These are phyloP conservation scores for Thielaviopsis euricoi DNA, from an alignment of 2,329 filamentous ascomycete genomes.

Conservation along the genomic window DNA sequence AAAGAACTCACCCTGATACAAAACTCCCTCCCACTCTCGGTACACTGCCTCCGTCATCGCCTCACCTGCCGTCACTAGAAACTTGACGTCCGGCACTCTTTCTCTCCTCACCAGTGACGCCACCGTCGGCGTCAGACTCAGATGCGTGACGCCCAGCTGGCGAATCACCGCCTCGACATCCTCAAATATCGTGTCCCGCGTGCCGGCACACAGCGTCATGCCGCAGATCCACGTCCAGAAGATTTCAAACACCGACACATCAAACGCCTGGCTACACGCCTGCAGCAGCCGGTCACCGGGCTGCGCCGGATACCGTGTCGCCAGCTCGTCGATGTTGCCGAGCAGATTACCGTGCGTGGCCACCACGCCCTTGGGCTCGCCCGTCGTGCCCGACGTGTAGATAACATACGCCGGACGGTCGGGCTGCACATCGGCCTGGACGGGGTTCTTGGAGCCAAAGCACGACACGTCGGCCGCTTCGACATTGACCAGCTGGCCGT, in stretches of 20 bases:
- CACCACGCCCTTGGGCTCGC: conserved; percentile 62
- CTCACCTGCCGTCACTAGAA: conserved; percentile 71
- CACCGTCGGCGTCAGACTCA: conserved; percentile 75
- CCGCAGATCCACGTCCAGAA: conserved; percentile 70
- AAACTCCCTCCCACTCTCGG: conserved; percentile 45
- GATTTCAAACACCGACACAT: conserved; percentile 80
- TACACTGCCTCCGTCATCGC: conserved; percentile 58
- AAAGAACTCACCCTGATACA: conserved; percentile 46
- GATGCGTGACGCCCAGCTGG: conserved; percentile 50
- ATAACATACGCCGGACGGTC: conserved; percentile 56
- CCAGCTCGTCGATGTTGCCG: conserved; percentile 56
- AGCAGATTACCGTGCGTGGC: conserved; percentile 61
- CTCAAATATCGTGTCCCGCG: conserved; percentile 56
- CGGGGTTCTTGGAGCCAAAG: conserved; percentile 22
- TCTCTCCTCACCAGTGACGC: conserved; percentile 54
- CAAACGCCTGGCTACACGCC: conserved; percentile 70
- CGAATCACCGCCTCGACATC: conserved; percentile 55
- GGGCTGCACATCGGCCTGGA: conserved; percentile 23
- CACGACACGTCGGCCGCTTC: conserved; percentile 15
- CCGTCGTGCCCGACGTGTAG: conserved; percentile 73
- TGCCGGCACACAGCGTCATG: conserved; percentile 61
- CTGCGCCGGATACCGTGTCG: conserved; percentile 45
- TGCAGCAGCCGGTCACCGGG: conserved; percentile 49
- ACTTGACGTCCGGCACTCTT: conserved; percentile 53
- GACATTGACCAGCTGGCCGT: conserved; percentile 20